Conservation (phyloP, 1,284 basidiomycete species). For the Ganoderma resinaceum region DNA sequence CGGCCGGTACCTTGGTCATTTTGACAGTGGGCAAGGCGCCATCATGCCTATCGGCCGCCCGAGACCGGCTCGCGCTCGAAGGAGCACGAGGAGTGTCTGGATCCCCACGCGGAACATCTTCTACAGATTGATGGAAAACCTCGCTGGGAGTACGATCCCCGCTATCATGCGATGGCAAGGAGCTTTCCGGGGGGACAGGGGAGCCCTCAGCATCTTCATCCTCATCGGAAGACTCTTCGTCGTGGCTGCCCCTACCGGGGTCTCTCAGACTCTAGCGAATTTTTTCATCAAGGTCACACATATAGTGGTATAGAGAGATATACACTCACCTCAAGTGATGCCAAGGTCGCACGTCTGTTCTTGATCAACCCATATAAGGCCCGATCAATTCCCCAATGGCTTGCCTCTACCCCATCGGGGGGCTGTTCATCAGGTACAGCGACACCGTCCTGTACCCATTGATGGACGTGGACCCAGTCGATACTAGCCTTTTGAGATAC, state of each 20-base stretch:
- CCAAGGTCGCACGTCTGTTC: neutral
- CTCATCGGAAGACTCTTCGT: neutral
- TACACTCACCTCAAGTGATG: neutral
- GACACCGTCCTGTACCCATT: neutral
- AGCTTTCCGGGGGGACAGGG: neutral
- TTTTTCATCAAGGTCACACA: no score
- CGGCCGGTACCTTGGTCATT: neutral
- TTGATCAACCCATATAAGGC: neutral
- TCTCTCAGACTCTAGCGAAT: neutral
- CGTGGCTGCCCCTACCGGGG: neutral
- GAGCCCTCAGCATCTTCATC: neutral
- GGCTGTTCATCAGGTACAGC: neutral
- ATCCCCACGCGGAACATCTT: neutral
- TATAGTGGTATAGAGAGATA: neutral
- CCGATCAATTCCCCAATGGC: neutral
- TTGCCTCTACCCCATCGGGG: neutral
- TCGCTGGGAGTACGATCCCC: neutral
- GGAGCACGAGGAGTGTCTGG: neutral
- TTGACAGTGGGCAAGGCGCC: neutral
- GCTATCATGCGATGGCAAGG: neutral
- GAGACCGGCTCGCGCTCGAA: neutral
- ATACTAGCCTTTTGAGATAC: neutral
- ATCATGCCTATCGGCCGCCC: neutral
- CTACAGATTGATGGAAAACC: fast-evolving
- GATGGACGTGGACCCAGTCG: neutral